Evolutionary conservation across 2,329 filamentous ascomycete genomes (phyloP).

Genomic region (Fusarium euwallaceae): DNA sequence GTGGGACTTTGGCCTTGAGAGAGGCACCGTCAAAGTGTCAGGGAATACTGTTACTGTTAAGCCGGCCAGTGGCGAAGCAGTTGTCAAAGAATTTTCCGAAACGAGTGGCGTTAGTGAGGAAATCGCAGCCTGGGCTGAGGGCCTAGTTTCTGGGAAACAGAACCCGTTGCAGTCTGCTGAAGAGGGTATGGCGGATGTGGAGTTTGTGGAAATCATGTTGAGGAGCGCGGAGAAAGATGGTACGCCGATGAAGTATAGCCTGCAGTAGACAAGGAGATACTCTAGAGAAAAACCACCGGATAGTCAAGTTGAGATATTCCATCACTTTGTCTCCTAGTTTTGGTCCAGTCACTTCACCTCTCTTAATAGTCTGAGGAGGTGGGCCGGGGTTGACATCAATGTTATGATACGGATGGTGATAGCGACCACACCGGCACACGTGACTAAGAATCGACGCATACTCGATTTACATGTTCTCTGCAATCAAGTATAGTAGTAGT

Average conservation of each 20-base stretch:
- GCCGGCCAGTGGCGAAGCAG: neutral
- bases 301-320: neutral
- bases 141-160: neutral
- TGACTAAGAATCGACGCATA: too few relatives aligned
- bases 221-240: neutral
- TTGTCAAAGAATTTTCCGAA: neutral
- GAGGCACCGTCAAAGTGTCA: neutral
- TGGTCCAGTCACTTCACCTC: neutral
- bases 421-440: too few relatives aligned
- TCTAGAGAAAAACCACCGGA: too few relatives aligned
- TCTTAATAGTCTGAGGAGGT: too few relatives aligned
- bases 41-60: neutral
- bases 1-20: neutral
- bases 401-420: too few relatives aligned
- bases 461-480: neutral
- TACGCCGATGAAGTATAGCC: neutral
- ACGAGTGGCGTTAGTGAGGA: neutral
- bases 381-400: too few relatives aligned
- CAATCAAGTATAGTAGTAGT: neutral
- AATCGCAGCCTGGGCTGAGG: neutral
- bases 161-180: neutral
- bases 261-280: neutral
- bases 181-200: neutral
- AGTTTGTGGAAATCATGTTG: neutral
- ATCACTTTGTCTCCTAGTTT: neutral